Evolutionary conservation across 2,329 filamentous ascomycete species (phyloP), one percentile per base, ranked within the genome.

Genomic region (Fusarium papillatum): DNA sequence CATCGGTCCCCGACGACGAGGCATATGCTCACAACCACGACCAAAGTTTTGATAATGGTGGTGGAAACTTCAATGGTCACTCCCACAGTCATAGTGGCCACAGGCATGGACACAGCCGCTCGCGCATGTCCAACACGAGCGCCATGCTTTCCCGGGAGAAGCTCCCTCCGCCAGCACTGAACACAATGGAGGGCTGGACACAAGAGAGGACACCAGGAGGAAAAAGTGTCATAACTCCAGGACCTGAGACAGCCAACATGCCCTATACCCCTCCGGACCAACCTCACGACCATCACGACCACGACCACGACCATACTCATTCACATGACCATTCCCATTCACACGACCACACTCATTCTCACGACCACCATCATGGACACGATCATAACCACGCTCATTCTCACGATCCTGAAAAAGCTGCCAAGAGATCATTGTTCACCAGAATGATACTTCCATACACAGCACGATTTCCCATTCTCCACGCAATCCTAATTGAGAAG

Each of bases 401-500:
- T 26, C 78, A 86, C 68, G 78, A 84, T 9, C 83, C 86, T 59
- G 81, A 85, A 14, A 83, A 86, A 62, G 85, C 86, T 68, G 84
- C 84, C 14, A 85, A 89, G 59, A 88, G 91, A 48, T 97, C 95
- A 0, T 87, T 85, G 59, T 87, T 98, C 46, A 98, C 96, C 0
- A 90, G 88, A 17, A 89, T 93, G 67, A 83, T 98, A 5, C 87
- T 98, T n/a, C 89, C 89, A 1, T 88, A 90, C 66, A 93, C 93
- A 14, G 89, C 93, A 61, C 88, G 88, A 31, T 95, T 93, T 82
- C 96, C 96, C 0, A 88, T 98, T 39, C 80, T 98, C 22, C 93
- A 98, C 81, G 93, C 95, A 65, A 95, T 99, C 70, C 86, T 99
- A 79, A 91, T 93, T 17, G 96, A 98, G 81, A 95, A 95, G 80